A percentile compares a stretch with the other conserved stretches of the same genome.
Evolutionary conservation across 2,329 filamentous ascomycete species (phyloP).

Genomic region (Iodosphaeria phyllophila): DNA sequence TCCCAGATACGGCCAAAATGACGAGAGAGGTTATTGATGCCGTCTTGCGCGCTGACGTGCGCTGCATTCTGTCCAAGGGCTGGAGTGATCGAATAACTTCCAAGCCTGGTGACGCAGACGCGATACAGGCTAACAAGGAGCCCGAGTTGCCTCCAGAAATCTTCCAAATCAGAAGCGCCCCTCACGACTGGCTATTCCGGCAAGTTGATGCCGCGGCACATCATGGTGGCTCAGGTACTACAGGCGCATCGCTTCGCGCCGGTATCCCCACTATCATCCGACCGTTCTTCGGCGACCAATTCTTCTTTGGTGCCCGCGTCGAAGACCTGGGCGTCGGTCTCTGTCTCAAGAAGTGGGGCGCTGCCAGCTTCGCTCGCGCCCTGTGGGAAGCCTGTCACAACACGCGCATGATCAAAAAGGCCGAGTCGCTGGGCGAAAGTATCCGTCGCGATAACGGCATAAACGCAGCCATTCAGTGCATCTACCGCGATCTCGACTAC

Average conservation of each 20-base stretch:
- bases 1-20: slow-evolving; percentile 72
- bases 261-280: slow-evolving; percentile 89
- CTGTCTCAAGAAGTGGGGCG: slow-evolving; percentile 74
- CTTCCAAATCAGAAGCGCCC: slow-evolving; percentile 71
- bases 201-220: slow-evolving; percentile 91
- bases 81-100: slow-evolving; percentile 63
- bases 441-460: slow-evolving; percentile 88
- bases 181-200: slow-evolving; percentile 90
- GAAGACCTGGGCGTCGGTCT: slow-evolving; percentile 89
- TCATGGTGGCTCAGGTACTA: slow-evolving; percentile 88
- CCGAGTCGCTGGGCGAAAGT: slow-evolving; percentile 61
- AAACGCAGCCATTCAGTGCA: slow-evolving; percentile 72
- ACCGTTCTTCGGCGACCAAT: slow-evolving; percentile 96
- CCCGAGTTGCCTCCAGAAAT: slow-evolving; percentile 64
- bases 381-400: slow-evolving; percentile 85
- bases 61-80: slow-evolving; percentile 87
- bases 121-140: slow-evolving; percentile 35
- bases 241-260: slow-evolving; percentile 76
- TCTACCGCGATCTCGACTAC: slow-evolving; percentile 91
- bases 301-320: slow-evolving; percentile 79
- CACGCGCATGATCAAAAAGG: slow-evolving; percentile 80
- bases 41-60: slow-evolving; percentile 76
- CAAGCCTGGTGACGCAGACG: slow-evolving; percentile 1
- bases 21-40: slow-evolving; percentile 88
- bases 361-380: slow-evolving; percentile 67